These are phyloP conservation scores for Lachnellula arida DNA, from an alignment of 2,329 filamentous ascomycete genomes.

Conservation along the genomic window DNA sequence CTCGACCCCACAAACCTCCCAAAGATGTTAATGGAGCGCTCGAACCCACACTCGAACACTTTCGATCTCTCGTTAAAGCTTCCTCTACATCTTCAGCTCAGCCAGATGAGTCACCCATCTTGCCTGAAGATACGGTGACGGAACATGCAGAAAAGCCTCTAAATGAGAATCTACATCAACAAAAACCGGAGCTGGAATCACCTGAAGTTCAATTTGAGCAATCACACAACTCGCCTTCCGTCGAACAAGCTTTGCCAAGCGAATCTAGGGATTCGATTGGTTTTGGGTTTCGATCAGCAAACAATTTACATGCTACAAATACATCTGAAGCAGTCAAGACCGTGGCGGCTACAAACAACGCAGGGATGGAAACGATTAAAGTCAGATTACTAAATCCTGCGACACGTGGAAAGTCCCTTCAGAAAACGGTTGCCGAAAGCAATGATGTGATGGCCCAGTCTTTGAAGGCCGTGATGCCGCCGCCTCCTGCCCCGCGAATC, in stretches of 20 bases:
- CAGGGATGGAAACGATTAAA: conserved; percentile 8
- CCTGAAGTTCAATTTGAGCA: conserved; percentile 5
- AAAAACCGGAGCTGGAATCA: background rate
- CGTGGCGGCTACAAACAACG: background rate
- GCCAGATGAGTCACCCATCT: background rate
- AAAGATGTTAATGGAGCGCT: conserved; percentile 1
- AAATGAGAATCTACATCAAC: background rate
- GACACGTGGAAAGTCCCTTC: conserved; percentile 25
- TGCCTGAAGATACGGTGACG: background rate
- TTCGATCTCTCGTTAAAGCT: conserved; percentile 13
- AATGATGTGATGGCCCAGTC: conserved; percentile 15
- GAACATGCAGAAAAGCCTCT: background rate
- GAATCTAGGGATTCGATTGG: background rate
- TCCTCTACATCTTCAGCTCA: background rate
- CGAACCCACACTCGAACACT: conserved; percentile 11
- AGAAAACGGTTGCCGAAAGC: conserved; percentile 19
- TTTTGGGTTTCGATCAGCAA: conserved; percentile 1
- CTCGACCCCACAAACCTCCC: background rate
- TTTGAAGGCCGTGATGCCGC: conserved; percentile 13
- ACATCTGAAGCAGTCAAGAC: background rate
- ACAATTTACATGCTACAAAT: background rate
- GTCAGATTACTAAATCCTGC: conserved; percentile 24
- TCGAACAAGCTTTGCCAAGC: background rate
- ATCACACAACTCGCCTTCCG: background rate
- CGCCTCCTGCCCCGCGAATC: conserved; percentile 12